Conservation (phyloP, 1,284 basidiomycete genomes). For the Lentinus polychrous region DNA sequence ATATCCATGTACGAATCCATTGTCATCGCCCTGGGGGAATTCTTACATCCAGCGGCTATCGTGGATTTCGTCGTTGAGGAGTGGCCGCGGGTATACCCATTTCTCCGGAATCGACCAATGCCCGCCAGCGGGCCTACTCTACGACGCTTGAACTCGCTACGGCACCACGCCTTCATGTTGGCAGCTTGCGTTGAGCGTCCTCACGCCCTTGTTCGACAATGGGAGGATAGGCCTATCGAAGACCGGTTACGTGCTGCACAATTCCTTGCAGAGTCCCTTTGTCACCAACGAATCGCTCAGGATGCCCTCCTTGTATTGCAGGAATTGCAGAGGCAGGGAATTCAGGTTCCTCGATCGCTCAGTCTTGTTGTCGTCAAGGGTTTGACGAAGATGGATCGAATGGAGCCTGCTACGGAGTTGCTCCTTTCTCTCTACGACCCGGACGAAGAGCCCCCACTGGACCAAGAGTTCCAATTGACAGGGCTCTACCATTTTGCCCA, state of each 20-base stretch:
- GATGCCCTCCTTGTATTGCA: slow-evolving; percentile 23
- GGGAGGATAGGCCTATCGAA: slow-evolving; percentile 20
- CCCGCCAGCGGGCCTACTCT: background rate
- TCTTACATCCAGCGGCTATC: slow-evolving; percentile 29
- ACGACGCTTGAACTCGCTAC: slow-evolving; percentile 16
- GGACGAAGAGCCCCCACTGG: background rate
- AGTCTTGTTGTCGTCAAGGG: background rate
- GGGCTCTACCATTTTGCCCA: slow-evolving; percentile 47
- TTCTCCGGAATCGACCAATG: slow-evolving; percentile 18
- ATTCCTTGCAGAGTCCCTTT: slow-evolving; percentile 36
- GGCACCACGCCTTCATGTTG: slow-evolving; percentile 25
- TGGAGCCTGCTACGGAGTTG: slow-evolving; percentile 38
- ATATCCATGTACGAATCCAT: slow-evolving; percentile 35
- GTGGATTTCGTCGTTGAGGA: slow-evolving; percentile 39
- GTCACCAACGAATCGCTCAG: slow-evolving; percentile 24
- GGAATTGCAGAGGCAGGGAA: background rate
- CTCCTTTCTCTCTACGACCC: slow-evolving; percentile 21
- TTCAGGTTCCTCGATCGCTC: background rate
- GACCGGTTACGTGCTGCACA: slow-evolving; percentile 28
- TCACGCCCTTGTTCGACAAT: slow-evolving; percentile 25
- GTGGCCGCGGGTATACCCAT: slow-evolving; percentile 32
- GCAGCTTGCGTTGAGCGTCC: slow-evolving; percentile 32
- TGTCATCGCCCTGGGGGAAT: slow-evolving; percentile 31
- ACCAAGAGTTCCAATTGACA: background rate
- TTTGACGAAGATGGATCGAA: slow-evolving; percentile 18